Evolutionary conservation across 768 basidiomycete species (phyloP), one percentile per base, ranked within the genome.

Genomic region (Termitomyces sp.): DNA sequence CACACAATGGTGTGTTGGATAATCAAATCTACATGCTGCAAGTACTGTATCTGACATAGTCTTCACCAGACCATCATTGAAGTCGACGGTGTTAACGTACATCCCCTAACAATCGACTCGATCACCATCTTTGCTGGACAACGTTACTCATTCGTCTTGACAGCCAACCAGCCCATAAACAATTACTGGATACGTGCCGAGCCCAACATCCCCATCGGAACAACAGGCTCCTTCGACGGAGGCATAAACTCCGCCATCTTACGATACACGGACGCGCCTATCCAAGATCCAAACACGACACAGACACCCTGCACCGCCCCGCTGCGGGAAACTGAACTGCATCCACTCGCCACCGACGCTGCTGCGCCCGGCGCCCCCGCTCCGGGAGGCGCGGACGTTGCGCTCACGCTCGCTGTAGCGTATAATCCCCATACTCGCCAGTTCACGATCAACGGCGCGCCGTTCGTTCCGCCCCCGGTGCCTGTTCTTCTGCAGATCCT

Each of bases 401-500:
- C 37, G 18, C 22, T 66, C 10, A 61, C 61, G 26, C 47, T 72
- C 27, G 61, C 57, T 3, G 42, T 70, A 10, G 56, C 48, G 7
- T 66, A 68, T 52, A 56, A 63, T n/a, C 9, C 18, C 48, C 39
- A 47, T 12, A 46, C 46, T 9, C 36, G 46, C 16, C 53, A 52
- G 20, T 74, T 71, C 58, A 59, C 44, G 1, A 63, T 76, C 27
- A 76, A 78, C 48, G 68, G 68, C 1, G 65, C 60, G 0, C 51
- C 63, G 1, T 78, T 71, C 58, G 37, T 43, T 8, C 64, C 73
- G 2, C 83, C 83, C 0, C 70, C 72, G 0, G 68, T 77, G 0
- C 84, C 85, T 0, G 77, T 83, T 12, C 74, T 86, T 9, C 74
- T 85, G 16, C 85, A 86, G 61, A 80, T 85, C 41, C 62, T 86